These are phyloP conservation scores for Myxozyma lipomycoides DNA, from an alignment of 805 yeast species.

Conservation along the genomic window DNA sequence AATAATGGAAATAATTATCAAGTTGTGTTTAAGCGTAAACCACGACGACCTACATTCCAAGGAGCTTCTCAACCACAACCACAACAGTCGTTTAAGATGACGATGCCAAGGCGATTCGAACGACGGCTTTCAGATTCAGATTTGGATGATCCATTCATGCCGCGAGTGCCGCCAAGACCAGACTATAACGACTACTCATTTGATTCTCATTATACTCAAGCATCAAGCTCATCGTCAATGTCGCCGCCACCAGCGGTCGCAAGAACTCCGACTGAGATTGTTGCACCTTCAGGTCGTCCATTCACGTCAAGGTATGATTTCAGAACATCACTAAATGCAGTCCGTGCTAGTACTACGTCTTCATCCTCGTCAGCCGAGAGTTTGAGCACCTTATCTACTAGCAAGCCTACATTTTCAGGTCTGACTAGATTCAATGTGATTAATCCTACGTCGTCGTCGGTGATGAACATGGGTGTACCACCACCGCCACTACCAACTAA, in stretches of 20 bases:
- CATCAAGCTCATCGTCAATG: slow-evolving; percentile 4
- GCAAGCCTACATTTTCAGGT: background rate
- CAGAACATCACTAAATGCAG: slow-evolving; percentile 30
- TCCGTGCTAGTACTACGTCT: background rate
- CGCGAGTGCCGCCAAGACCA: slow-evolving; percentile 19
- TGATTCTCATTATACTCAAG: slow-evolving; percentile 14
- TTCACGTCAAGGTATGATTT: slow-evolving; percentile 36
- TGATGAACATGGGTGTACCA: background rate
- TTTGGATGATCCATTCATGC: slow-evolving; percentile 4
- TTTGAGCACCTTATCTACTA: background rate
- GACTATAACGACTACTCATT: slow-evolving; percentile 18
- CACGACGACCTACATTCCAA: background rate
- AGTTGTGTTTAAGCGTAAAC: slow-evolving; percentile 41
- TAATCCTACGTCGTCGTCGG: background rate
- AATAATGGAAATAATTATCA: slow-evolving; percentile 58
- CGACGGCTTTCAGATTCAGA: slow-evolving; percentile 18
- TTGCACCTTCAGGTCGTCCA: slow-evolving; percentile 20
- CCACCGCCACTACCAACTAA: background rate
- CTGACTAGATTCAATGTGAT: background rate
- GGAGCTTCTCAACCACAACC: background rate
- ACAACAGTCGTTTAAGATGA: too few species aligned
- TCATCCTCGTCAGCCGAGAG: slow-evolving; percentile 11
- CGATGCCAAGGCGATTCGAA: background rate
- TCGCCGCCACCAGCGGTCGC: slow-evolving; percentile 1
- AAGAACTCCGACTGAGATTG: slow-evolving; percentile 18